A percentile compares a stretch with the other conserved stretches of the same genome.
Conservation (phyloP, 1,284 basidiomycete genomes). For the Ceratobasidium sp. region DNA sequence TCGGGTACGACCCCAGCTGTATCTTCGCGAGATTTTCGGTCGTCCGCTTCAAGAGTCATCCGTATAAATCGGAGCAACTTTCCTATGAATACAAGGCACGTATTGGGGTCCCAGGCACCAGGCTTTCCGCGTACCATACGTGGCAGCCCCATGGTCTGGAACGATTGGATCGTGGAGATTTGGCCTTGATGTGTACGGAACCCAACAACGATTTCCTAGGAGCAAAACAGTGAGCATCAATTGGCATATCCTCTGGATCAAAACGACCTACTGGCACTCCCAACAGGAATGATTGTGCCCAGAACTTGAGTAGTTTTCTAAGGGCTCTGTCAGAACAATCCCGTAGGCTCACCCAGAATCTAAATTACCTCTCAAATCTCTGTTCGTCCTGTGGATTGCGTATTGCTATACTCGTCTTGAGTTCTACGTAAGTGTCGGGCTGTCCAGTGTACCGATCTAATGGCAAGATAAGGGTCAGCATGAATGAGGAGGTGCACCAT, state of each 20-base stretch:
- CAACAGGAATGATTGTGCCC: slow-evolving; percentile 93
- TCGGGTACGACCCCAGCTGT: too few species aligned
- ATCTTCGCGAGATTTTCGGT: slow-evolving; percentile 3
- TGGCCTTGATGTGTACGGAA: slow-evolving; percentile 84
- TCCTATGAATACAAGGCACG: slow-evolving; percentile 78
- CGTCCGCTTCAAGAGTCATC: slow-evolving; percentile 47
- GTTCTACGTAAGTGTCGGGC: slow-evolving; percentile 79
- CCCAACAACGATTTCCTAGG: slow-evolving; percentile 87
- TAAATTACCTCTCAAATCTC: slow-evolving; percentile 79
- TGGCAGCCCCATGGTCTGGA: slow-evolving; percentile 75
- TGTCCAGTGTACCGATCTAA: slow-evolving; percentile 64
- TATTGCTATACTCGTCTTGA: slow-evolving; percentile 91
- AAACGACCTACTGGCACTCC: slow-evolving; percentile 76
- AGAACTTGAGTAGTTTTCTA: slow-evolving; percentile 92
- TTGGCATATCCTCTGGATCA: neutral
- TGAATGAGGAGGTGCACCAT: neutral
- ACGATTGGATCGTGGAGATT: slow-evolving; percentile 66
- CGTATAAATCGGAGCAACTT: slow-evolving; percentile 67
- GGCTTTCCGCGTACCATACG: slow-evolving; percentile 76
- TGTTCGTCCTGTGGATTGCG: slow-evolving; percentile 70
- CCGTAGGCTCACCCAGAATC: neutral
- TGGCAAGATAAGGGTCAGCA: neutral
- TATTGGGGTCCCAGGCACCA: slow-evolving; percentile 75
- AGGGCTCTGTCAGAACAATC: slow-evolving; percentile 23
- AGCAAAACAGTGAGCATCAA: neutral